phyloP scores from a whole-genome alignment of 257 asterid genomes.

The Nicotiana otophora region DNA sequence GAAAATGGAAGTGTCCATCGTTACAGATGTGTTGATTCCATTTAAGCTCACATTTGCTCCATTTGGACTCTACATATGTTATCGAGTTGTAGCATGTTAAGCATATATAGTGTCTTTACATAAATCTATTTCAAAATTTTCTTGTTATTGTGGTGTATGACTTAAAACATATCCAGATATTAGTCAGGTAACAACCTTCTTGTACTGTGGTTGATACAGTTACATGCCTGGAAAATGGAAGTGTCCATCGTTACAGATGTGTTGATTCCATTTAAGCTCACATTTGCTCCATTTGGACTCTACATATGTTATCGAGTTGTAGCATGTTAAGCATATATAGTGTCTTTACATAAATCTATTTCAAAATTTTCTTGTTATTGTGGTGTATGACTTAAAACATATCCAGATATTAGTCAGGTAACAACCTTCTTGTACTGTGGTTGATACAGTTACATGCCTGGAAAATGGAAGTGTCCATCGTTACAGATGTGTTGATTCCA shows the following conservation, averaged over 20 bases:
- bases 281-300: slow-evolving; percentile 69
- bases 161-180: neutral
- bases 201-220: slow-evolving; percentile 48
- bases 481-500: slow-evolving; percentile 41
- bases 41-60: slow-evolving; percentile 58
- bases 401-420: slow-evolving; percentile 33
- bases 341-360: neutral
- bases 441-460: slow-evolving; percentile 59
- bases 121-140: neutral
- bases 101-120: neutral
- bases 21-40: slow-evolving; percentile 41
- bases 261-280: slow-evolving; percentile 26
- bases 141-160: neutral
- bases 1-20: slow-evolving; percentile 48
- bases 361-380: neutral
- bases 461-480: slow-evolving; percentile 48
- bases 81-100: neutral
- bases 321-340: neutral
- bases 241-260: slow-evolving; percentile 63
- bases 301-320: slow-evolving; percentile 10
- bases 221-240: slow-evolving; percentile 53
- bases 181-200: slow-evolving; percentile 36
- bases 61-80: slow-evolving; percentile 39
- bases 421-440: slow-evolving; percentile 36
- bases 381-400: neutral